Conservation (phyloP, 2,329 filamentous ascomycete species). For the Zymoseptoria pseudotritici region DNA sequence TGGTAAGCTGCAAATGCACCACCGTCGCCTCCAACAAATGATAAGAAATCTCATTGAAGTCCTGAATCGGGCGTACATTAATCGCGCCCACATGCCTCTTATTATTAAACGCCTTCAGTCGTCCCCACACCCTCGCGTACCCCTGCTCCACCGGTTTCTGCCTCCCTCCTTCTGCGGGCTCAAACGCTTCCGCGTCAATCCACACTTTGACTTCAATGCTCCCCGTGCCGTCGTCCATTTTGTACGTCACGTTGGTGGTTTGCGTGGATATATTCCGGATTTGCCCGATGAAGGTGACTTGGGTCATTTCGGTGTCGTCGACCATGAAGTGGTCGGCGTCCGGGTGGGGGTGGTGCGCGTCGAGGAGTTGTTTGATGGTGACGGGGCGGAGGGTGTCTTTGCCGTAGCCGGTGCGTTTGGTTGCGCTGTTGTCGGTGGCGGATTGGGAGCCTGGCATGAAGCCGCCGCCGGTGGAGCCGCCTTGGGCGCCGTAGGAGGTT, state of each 20-base stretch:
- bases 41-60: conserved; percentile 89
- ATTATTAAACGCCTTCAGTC: conserved; percentile 74
- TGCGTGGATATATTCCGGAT: conserved; percentile 80
- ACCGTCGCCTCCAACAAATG: conserved; percentile 86
- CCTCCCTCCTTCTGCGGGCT: conserved; percentile 37
- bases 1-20: conserved; percentile 76
- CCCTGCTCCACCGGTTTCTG: conserved; percentile 60
- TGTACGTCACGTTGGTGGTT: conserved; percentile 85
- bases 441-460: conserved; percentile 48
- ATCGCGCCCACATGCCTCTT: conserved; percentile 76
- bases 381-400: conserved; percentile 88
- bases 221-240: conserved; percentile 90
- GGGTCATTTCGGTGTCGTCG: conserved; percentile 64
- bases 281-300: conserved; percentile 80
- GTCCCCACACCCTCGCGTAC: conserved; percentile 80
- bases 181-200: conserved; percentile 56
- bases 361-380: conserved; percentile 89
- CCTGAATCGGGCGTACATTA: conserved; percentile 68
- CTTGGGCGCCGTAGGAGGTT: conserved; percentile 50
- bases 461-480: conserved; percentile 50
- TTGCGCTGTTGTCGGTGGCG: conserved; percentile 35
- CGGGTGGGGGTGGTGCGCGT: conserved; percentile 68
- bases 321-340: conserved; percentile 69
- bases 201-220: conserved; percentile 81
- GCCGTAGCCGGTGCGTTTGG: conserved; percentile 47